Evolutionary conservation across 768 basidiomycete species (phyloP).

Genomic region (Grammothele lineata): DNA sequence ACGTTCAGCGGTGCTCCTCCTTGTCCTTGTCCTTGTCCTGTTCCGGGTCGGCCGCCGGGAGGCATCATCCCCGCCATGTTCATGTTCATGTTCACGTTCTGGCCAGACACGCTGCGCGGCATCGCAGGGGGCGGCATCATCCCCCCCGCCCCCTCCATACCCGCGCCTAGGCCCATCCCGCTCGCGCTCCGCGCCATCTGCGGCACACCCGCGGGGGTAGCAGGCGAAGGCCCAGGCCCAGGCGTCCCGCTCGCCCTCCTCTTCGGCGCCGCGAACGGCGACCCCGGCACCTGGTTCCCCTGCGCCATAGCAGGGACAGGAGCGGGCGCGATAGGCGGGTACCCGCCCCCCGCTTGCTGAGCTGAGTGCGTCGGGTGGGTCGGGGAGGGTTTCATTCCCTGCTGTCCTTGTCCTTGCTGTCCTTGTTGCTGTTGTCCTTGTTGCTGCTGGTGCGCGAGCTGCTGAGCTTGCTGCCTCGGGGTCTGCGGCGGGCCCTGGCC

Average conservation of each 20-base stretch:
- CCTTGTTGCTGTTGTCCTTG: not conserved
- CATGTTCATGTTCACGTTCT: conserved; percentile 18
- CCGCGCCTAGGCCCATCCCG: not conserved
- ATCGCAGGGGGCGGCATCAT: conserved; percentile 38
- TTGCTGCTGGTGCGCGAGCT: conserved; percentile 14
- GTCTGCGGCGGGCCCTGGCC: conserved; percentile 24
- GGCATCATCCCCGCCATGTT: conserved; percentile 5
- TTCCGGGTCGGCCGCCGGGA: no score
- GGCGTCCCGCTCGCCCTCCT: conserved; percentile 18
- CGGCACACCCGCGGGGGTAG: no score
- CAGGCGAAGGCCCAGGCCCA: conserved; percentile 1
- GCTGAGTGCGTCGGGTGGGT: no score
- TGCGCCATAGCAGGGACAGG: conserved; percentile 6
- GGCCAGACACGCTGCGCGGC: conserved; percentile 21
- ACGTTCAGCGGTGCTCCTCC: conserved; percentile 8
- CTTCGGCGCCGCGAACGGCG: conserved; percentile 17
- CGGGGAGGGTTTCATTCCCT: no score
- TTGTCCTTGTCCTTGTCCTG: no score
- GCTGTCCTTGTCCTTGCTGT: not conserved
- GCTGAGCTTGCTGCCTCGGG: conserved; percentile 21
- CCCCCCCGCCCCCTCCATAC: conserved; percentile 22
- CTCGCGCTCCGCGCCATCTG: conserved; percentile 8
- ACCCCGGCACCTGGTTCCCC: conserved; percentile 9
- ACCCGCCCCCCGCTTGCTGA: conserved; percentile 10
- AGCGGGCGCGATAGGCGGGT: conserved; percentile 20